Evolutionary conservation across 441 rosid genomes (phyloP), one percentile per base, ranked within the genome.

Genomic region (Viola pubescens): DNA sequence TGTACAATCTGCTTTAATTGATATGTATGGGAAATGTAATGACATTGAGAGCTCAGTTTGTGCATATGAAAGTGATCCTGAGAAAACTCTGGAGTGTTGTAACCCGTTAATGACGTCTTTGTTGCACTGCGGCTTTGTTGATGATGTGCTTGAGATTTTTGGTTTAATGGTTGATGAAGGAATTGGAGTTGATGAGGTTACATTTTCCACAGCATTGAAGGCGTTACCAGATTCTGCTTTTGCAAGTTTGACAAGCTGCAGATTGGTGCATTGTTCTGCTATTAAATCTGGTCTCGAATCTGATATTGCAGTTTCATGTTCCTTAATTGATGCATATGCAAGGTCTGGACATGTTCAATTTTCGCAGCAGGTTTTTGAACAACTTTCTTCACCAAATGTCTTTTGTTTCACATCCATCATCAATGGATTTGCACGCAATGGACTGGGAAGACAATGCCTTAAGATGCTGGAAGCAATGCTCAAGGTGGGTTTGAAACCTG

Each of bases 41-140:
- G 85, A 81, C 62, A 70, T 81, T 61, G 77, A 76, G 64, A 76
- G 75, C 72, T 80, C 87, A 4, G 60, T 77, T 13, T 78, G 73
- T 0, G 52, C 76, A 6, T 78, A 73, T 63, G 74, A 75, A 65
- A 67, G 68, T 72, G 60, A 66, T 64, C 70, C 80, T 44, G n/a
- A 49, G 51, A 70, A 59, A 52, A 73, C 72, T 62, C 56, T 76
- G 72, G 85, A 66, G 72, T 74, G 86, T 12, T 84, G 92, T 62
- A 90, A 90, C 68, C 80, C 97, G 6, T 61, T 88, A 59, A 81
- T 84, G 82, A 86, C 89, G 37, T 77, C 84, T 62, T 75, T 90
- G 44, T 72, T 84, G 74, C 77, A 74, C 34, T 72, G 82, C 63
- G 86, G 88, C 54, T 56, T 79, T 56, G 61, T 71, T 55, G 78